phyloP scores from a whole-genome alignment of 2,329 filamentous ascomycete species.

The Aspergillus sp. region DNA sequence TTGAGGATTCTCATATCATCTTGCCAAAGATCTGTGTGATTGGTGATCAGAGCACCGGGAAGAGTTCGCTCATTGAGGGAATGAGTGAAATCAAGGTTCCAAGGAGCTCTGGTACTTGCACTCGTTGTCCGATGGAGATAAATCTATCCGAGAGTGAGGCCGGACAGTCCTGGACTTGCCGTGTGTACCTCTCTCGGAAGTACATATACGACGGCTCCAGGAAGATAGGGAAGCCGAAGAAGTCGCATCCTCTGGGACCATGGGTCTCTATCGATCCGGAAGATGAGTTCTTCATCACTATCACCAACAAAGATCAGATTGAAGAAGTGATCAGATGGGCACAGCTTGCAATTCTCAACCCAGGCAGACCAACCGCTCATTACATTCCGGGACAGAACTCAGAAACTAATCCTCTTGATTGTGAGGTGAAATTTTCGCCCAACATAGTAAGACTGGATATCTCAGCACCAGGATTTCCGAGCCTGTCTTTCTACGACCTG shows the following conservation, averaged over 20 bases:
- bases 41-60: constrained; percentile 82
- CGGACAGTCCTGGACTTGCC: constrained; percentile 61
- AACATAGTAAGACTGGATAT: constrained; percentile 79
- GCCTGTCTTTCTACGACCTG: constrained; percentile 80
- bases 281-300: constrained; percentile 60
- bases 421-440: constrained; percentile 70
- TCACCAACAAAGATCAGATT: constrained; percentile 62
- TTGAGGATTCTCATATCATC: constrained; percentile 65
- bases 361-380: constrained; percentile 51
- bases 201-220: constrained; percentile 53
- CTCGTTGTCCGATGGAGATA: constrained; percentile 77
- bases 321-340: constrained; percentile 70
- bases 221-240: constrained; percentile 48
- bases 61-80: constrained; percentile 66
- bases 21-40: constrained; percentile 80
- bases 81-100: constrained; percentile 70
- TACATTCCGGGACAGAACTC: constrained; percentile 55
- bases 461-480: constrained; percentile 66
- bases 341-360: constrained; percentile 75
- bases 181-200: constrained; percentile 64
- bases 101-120: constrained; percentile 70
- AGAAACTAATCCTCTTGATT: constrained; percentile 27
- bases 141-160: constrained; percentile 59
- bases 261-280: constrained; percentile 58
- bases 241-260: constrained; percentile 59